A percentile compares a stretch with the other conserved stretches of the same genome.
phyloP scores from a whole-genome alignment of 2,329 filamentous ascomycete species.

The Pseudogymnoascus sp. region DNA sequence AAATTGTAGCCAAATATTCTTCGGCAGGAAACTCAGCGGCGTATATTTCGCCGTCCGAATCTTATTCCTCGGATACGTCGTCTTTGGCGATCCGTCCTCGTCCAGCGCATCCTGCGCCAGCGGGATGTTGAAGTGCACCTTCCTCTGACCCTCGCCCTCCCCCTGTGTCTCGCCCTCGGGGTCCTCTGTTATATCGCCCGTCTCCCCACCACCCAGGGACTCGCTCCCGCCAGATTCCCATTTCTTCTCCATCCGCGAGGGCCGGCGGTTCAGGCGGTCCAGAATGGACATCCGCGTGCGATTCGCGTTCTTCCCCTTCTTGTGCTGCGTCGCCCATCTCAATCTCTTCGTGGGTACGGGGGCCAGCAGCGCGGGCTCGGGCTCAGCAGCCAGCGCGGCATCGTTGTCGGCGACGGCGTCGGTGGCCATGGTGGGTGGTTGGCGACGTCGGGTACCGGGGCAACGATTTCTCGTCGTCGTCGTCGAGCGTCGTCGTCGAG shows the following conservation, averaged over 20 bases:
- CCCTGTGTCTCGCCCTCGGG: slow-evolving; percentile 29
- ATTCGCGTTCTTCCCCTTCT: slow-evolving; percentile 64
- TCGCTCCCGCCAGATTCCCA: slow-evolving; percentile 38
- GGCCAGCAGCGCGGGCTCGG: slow-evolving; percentile 32
- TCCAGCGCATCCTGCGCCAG: slow-evolving; percentile 69
- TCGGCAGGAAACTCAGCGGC: slow-evolving; percentile 85
- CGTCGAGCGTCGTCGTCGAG: background rate
- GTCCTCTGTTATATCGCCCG: slow-evolving; percentile 14
- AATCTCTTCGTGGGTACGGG: slow-evolving; percentile 58
- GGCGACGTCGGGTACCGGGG: slow-evolving; percentile 25
- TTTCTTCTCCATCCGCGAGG: slow-evolving; percentile 62
- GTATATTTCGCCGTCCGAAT: slow-evolving; percentile 98
- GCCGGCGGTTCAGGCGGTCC: slow-evolving; percentile 62
- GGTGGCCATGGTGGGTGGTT: slow-evolving; percentile 20
- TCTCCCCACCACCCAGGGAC: slow-evolving; percentile 21
- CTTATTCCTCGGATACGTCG: slow-evolving; percentile 80
- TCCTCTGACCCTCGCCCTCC: slow-evolving; percentile 38
- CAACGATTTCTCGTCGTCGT: slow-evolving; percentile 5
- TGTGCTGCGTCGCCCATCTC: slow-evolving; percentile 90
- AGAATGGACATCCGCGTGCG: slow-evolving; percentile 78
- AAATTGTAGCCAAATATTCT: slow-evolving; percentile 96
- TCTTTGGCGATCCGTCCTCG: slow-evolving; percentile 66
- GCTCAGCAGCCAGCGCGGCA: slow-evolving; percentile 16
- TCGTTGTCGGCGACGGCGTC: background rate
- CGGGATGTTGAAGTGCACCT: slow-evolving; percentile 77